Percentiles rank a stretch among this genome's conserved stretches.
phyloP scores from a whole-genome alignment of 192 early-diverging fungal genomes.

The Coemansia asiatica region DNA sequence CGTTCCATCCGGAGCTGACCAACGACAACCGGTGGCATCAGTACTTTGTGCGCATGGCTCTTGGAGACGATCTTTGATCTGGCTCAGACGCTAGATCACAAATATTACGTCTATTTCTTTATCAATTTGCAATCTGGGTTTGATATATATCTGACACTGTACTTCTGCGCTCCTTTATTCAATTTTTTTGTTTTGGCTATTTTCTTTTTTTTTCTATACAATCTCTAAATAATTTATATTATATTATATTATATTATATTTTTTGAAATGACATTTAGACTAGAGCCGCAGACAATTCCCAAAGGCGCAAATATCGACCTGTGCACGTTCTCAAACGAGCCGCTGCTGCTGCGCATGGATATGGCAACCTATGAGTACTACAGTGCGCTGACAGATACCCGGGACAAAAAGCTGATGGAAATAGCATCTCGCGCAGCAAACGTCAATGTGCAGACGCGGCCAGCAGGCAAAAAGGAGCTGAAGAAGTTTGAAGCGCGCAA shows the following conservation, averaged over 20 bases:
- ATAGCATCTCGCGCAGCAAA: conserved; percentile 27
- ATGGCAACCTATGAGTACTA: conserved; percentile 33
- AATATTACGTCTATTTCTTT: too few species aligned
- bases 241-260: too few species aligned
- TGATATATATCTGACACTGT: too few species aligned
- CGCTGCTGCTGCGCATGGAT: conserved; percentile 46
- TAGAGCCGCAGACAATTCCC: neutral
- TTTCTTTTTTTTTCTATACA: neutral
- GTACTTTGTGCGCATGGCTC: conserved; percentile 70
- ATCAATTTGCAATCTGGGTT: too few species aligned
- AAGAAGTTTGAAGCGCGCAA: conserved; percentile 26
- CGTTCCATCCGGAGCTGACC: conserved; percentile 98
- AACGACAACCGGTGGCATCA: conserved; percentile 82
- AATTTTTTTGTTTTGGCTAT: neutral
- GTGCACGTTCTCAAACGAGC: conserved; percentile 24
- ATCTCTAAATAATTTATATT: neutral
- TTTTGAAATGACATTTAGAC: neutral
- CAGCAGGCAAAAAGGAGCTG: conserved; percentile 35
- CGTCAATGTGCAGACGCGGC: conserved; percentile 21
- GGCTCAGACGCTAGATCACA: neutral
- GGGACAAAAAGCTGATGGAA: conserved; percentile 31
- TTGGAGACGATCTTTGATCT: neutral
- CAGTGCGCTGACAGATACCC: conserved; percentile 3
- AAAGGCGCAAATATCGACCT: conserved; percentile 14
- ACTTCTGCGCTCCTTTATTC: neutral